Conservation (phyloP, 192 early-diverging fungal species). For the Podila minutissima region DNA sequence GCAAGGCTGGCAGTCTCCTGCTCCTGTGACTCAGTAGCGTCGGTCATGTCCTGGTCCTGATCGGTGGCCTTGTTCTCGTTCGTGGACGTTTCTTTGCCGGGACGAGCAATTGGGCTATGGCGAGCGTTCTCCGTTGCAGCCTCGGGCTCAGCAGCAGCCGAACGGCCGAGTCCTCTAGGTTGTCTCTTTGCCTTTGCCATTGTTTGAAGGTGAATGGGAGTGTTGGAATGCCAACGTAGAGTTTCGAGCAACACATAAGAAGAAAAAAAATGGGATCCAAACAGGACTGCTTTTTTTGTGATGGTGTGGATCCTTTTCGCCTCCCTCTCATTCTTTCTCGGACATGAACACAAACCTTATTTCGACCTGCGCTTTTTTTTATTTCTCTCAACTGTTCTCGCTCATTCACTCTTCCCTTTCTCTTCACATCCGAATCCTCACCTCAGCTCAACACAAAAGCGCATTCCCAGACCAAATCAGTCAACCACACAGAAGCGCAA, state of each 20-base stretch:
- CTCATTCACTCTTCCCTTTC: too few relatives aligned
- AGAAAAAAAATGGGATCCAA: neutral
- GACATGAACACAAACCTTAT: too few relatives aligned
- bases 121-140: constrained; percentile 14
- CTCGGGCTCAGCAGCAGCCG: constrained; percentile 31
- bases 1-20: constrained; percentile 53
- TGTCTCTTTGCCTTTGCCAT: constrained; percentile 58
- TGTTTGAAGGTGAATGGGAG: neutral
- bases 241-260: neutral
- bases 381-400: too few relatives aligned
- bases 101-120: constrained; percentile 22
- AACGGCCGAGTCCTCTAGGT: constrained; percentile 55
- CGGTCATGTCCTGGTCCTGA: constrained; percentile 19
- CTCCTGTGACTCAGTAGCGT: neutral
- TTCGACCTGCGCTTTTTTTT: too few relatives aligned
- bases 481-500: too few relatives aligned
- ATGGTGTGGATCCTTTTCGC: too few relatives aligned
- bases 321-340: too few relatives aligned
- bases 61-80: neutral
- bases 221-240: neutral
- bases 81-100: constrained; percentile 4
- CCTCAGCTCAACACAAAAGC: too few relatives aligned
- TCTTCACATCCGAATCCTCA: too few relatives aligned
- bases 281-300: too few relatives aligned
- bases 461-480: too few relatives aligned